Base-by-base conservation (phyloP, 352 stramenopile species). In the Pseudoperonospora humuli region DNA sequence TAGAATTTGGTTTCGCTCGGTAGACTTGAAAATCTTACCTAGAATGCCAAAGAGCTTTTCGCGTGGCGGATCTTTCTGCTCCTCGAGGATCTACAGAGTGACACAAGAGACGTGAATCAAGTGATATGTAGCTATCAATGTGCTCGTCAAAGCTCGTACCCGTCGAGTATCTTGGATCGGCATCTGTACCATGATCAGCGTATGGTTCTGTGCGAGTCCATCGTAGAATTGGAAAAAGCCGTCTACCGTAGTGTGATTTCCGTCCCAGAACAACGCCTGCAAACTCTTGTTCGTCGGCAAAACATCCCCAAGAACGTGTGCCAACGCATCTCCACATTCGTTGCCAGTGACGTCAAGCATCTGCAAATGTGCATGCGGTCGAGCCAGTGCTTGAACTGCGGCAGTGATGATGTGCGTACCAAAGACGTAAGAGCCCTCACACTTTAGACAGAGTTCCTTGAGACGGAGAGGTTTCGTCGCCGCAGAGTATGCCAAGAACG, bases 301-400 rank as follows among this genome's bases (percentile, higher is more conserved):
- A 5, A 71, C 52, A 0, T 52, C 33, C 1, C 68, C 76, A 0
- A 91, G 55, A 20, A 57, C 58, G 3, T 28, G 33, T 6, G 76
- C 71, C 7, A 91, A 57, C 1, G 62, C 58, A 34, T 91, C 75
- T 15, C 79, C 79, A 31, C 71, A 84, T 19, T 78, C 64, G 29
- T 91, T 91, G 4, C 79, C 75, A 15, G 79, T 78, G 7, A 88
- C 63, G 14, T 88, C 74, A 6, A 91, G 65, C 39, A 91, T 62
- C 26, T 78, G 70, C 20, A 91, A 55, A 14, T 57, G 23, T n/a
- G 25, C 33, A 50, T 42, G 61, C 15, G 45, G 76, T 70, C 29
- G 52, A 21, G 46, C 45, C 1, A 88, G 50, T 21, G 79, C 62
- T 7, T 76, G 45, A 2, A 84, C 52, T 13, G 65, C 67, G 14